phyloP scores from a whole-genome alignment of 352 stramenopile species.

The Phytophthora uliginosa region DNA sequence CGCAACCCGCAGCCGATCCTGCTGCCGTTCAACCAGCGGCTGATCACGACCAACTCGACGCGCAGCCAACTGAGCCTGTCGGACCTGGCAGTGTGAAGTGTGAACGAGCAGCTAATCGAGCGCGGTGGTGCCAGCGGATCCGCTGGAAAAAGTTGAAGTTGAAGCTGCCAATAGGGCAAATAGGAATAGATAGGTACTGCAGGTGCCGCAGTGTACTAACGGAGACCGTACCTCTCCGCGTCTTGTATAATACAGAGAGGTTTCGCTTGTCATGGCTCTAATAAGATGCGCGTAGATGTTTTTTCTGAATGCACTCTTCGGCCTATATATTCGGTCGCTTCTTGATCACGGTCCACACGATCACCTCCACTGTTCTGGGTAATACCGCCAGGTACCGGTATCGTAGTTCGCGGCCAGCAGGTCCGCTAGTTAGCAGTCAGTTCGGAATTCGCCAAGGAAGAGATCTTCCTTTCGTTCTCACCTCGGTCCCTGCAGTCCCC shows the following conservation, averaged over 20 bases:
- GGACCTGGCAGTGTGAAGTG: conserved; percentile 29
- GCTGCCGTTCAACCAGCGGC: conserved; percentile 58
- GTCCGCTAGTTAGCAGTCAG: too few relatives aligned
- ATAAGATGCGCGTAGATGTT: too few relatives aligned
- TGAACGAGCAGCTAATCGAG: background rate
- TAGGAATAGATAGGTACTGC: conserved; percentile 15
- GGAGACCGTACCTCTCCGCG: background rate
- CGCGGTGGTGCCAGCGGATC: background rate
- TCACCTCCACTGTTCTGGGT: too few relatives aligned
- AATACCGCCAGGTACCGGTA: too few relatives aligned
- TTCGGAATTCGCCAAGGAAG: too few relatives aligned
- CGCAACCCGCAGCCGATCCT: conserved; percentile 67
- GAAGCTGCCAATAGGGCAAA: conserved; percentile 13
- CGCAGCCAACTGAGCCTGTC: conserved; percentile 47
- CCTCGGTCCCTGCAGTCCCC: too few relatives aligned
- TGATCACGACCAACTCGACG: conserved; percentile 42
- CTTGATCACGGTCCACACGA: too few relatives aligned
- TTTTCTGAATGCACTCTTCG: too few relatives aligned
- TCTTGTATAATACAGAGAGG: background rate
- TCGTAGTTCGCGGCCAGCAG: too few relatives aligned
- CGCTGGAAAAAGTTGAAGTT: conserved; percentile 19
- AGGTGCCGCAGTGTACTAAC: background rate
- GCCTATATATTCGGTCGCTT: too few relatives aligned
- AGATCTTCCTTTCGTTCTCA: too few relatives aligned
- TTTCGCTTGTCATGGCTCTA: background rate